A percentile compares a stretch with the other conserved stretches of the same genome.
phyloP scores from a whole-genome alignment of 176 grass and related monocot genomes.

The Avena sativa region DNA sequence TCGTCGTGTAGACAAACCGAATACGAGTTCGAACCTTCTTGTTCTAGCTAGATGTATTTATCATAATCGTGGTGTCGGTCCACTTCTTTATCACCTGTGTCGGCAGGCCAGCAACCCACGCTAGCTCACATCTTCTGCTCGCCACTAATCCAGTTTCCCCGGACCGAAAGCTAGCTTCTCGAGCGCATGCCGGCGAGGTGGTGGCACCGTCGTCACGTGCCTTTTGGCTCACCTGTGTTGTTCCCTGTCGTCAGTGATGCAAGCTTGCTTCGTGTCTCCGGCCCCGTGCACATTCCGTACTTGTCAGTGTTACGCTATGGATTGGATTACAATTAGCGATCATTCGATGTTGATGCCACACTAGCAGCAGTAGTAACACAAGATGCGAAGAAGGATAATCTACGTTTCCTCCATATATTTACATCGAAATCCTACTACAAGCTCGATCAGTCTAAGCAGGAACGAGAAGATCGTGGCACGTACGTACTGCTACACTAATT shows the following conservation, averaged over 20 bases:
- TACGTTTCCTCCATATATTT: conserved; percentile 33
- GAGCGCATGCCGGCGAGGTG: background rate
- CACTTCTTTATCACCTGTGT: conserved; percentile 37
- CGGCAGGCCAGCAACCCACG: background rate
- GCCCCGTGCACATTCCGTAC: background rate
- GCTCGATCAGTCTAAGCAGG: background rate
- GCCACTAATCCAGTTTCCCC: background rate
- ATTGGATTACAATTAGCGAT: background rate
- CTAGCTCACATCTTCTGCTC: conserved; percentile 13
- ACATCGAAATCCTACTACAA: conserved; percentile 29
- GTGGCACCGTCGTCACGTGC: conserved; percentile 9
- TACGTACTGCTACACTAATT: conserved; percentile 15
- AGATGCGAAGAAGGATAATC: conserved; percentile 30
- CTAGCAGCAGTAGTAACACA: background rate
- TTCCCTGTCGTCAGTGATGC: background rate
- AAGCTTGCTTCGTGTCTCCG: background rate
- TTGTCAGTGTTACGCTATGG: background rate
- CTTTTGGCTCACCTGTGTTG: background rate
- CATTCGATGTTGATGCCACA: background rate
- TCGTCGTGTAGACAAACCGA: background rate
- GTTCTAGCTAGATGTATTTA: background rate
- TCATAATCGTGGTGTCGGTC: conserved; percentile 10
- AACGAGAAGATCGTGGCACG: background rate
- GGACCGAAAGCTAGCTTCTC: background rate
- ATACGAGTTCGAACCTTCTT: conserved; percentile 10